These are phyloP conservation scores for Cucurbita moschata DNA, from an alignment of 306 rosid genomes.

Conservation along the genomic window DNA sequence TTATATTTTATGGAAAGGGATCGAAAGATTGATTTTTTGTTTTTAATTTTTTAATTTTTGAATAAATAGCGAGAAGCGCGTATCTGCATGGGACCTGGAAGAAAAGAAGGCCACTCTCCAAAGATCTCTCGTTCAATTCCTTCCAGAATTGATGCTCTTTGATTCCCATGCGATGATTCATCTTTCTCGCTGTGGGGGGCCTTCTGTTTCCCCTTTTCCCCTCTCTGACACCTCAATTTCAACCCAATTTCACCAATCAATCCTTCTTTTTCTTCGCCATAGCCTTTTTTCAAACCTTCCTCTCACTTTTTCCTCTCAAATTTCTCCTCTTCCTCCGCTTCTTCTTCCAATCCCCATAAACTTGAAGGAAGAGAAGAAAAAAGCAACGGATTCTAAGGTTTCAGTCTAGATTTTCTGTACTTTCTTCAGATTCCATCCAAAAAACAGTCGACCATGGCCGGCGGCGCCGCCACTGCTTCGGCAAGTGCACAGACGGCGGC, in stretches of 20 bases:
- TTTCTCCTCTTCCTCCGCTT: background rate
- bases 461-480: background rate
- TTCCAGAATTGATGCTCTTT: slow-evolving; percentile 2
- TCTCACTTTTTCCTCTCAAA: background rate
- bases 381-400: background rate
- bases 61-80: background rate
- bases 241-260: slow-evolving; percentile 9
- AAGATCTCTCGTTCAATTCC: background rate
- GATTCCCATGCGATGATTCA: background rate
- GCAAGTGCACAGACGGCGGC: background rate
- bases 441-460: background rate
- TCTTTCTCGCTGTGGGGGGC: background rate
- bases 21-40: too few relatives aligned
- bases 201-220: slow-evolving; percentile 13
- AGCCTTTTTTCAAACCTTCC: background rate
- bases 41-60: too few relatives aligned
- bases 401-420: background rate
- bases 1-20: too few relatives aligned
- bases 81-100: background rate
- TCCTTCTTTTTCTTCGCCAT: slow-evolving; percentile 7
- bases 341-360: background rate
- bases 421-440: background rate
- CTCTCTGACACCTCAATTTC: slow-evolving; percentile 26
- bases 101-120: background rate
- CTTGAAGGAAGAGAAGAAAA: background rate